phyloP scores from a whole-genome alignment of 495 filamentous ascomycete genomes.

The Filosporella fistucella region DNA sequence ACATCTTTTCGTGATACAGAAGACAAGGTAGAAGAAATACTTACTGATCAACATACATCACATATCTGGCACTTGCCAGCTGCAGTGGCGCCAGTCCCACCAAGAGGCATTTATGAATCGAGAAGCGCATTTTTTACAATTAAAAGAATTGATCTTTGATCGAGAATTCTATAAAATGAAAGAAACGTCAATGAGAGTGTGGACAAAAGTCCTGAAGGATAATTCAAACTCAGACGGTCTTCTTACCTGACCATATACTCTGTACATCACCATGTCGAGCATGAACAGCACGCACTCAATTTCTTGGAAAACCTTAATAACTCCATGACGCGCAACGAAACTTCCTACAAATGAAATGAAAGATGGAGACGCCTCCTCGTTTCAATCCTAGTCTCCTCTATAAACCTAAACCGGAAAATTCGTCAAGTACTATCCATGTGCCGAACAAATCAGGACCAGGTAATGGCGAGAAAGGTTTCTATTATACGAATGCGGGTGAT shows the following conservation, averaged over 20 bases:
- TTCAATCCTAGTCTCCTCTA: not conserved
- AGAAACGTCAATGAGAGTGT: not conserved
- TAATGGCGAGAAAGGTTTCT: not conserved
- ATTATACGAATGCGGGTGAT: too few relatives aligned
- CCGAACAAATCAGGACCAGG: not conserved
- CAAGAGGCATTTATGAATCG: not conserved
- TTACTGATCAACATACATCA: conserved; percentile 7
- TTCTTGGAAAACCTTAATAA: not conserved
- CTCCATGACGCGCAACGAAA: not conserved
- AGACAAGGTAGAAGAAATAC: not conserved
- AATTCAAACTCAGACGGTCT: not conserved
- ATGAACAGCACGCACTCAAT: not conserved
- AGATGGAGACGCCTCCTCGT: not conserved
- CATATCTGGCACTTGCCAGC: conserved; percentile 3
- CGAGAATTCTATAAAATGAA: not conserved
- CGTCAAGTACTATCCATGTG: too few relatives aligned
- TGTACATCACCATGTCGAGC: not conserved
- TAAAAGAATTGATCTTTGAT: not conserved
- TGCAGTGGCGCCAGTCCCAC: conserved; percentile 2
- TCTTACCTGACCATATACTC: not conserved
- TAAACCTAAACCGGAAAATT: not conserved
- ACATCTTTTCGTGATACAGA: not conserved
- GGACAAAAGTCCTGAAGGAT: not conserved
- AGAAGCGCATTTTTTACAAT: not conserved
- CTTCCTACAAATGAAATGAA: not conserved